Percentiles rank a stretch among this genome's conserved stretches.
phyloP scores from a whole-genome alignment of 2,329 filamentous ascomycete species.

The Aspergillus ruber region DNA sequence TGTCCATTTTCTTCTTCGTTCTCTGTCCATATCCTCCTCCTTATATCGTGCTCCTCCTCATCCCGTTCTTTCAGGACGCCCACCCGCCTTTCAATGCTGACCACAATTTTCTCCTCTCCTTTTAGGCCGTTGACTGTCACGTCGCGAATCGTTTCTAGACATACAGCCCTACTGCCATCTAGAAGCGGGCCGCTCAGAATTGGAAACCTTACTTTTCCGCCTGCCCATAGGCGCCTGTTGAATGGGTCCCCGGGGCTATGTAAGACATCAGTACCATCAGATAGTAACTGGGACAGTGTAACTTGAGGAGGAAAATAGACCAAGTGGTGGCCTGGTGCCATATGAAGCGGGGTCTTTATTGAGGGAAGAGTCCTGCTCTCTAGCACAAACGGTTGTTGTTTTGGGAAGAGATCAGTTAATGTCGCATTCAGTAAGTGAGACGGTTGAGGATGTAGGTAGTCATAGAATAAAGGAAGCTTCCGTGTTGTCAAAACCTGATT shows the following conservation, averaged over 20 bases:
- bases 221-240: slow-evolving; percentile 79
- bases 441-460: slow-evolving; percentile 55
- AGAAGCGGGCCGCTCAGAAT: slow-evolving; percentile 21
- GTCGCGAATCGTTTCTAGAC: slow-evolving; percentile 43
- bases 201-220: slow-evolving; percentile 61
- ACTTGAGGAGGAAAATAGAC: slow-evolving; percentile 77
- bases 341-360: slow-evolving; percentile 18
- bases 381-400: slow-evolving; percentile 14
- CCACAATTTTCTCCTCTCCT: slow-evolving; percentile 54
- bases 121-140: slow-evolving; percentile 45
- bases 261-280: slow-evolving; percentile 77
- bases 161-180: slow-evolving; percentile 34
- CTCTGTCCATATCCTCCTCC: slow-evolving; percentile 39
- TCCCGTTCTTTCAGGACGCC: slow-evolving; percentile 33
- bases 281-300: slow-evolving; percentile 55
- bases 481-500: slow-evolving; percentile 43
- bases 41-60: slow-evolving; percentile 28
- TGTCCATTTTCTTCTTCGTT: slow-evolving; percentile 38
- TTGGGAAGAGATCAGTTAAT: slow-evolving; percentile 51
- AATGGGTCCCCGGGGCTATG: slow-evolving; percentile 70
- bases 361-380: slow-evolving; percentile 30
- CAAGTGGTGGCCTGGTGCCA: slow-evolving; percentile 62
- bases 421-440: slow-evolving; percentile 61
- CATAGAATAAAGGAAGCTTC: slow-evolving; percentile 44
- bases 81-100: slow-evolving; percentile 53